Conservation (phyloP, 805 yeast genomes). For the Yarrowia hollandica region DNA sequence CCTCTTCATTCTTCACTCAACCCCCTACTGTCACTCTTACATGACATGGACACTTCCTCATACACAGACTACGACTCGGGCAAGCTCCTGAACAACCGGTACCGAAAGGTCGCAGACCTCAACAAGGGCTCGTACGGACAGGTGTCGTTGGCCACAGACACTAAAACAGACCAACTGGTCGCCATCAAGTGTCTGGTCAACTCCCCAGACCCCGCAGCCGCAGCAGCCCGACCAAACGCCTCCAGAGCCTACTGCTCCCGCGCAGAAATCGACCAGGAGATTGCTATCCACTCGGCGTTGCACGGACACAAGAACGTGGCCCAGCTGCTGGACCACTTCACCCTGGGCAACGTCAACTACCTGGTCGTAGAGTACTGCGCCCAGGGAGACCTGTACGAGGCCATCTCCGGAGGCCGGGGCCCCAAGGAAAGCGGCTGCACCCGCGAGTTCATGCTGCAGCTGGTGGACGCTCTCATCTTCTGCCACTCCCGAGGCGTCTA, state of each 20-base stretch:
- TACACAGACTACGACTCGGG: constrained; percentile 26
- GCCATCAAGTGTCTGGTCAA: constrained; percentile 75
- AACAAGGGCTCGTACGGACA: constrained; percentile 94
- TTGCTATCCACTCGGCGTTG: constrained; percentile 69
- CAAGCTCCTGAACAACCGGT: constrained; percentile 57
- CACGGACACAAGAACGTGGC: constrained; percentile 78
- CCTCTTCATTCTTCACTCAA: neutral
- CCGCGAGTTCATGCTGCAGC: constrained; percentile 66
- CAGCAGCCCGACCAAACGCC: constrained; percentile 11
- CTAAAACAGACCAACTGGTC: constrained; percentile 52
- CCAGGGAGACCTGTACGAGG: constrained; percentile 82
- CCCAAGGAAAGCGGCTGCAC: constrained; percentile 54
- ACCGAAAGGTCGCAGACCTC: constrained; percentile 58
- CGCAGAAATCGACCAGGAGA: constrained; percentile 50
- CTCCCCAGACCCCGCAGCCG: constrained; percentile 10
- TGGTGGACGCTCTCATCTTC: constrained; percentile 72
- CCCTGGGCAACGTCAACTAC: constrained; percentile 52
- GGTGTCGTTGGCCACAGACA: constrained; percentile 82
- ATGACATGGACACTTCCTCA: constrained; percentile 17
- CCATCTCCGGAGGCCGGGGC: constrained; percentile 64
- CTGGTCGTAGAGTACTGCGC: constrained; percentile 83
- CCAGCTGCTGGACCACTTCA: constrained; percentile 70
- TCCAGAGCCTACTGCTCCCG: constrained; percentile 25
- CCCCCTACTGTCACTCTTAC: too few relatives aligned
- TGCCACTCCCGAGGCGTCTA: constrained; percentile 82